phyloP scores from a whole-genome alignment of 2,329 filamentous ascomycete species.

The Scedosporium minutisporum region DNA sequence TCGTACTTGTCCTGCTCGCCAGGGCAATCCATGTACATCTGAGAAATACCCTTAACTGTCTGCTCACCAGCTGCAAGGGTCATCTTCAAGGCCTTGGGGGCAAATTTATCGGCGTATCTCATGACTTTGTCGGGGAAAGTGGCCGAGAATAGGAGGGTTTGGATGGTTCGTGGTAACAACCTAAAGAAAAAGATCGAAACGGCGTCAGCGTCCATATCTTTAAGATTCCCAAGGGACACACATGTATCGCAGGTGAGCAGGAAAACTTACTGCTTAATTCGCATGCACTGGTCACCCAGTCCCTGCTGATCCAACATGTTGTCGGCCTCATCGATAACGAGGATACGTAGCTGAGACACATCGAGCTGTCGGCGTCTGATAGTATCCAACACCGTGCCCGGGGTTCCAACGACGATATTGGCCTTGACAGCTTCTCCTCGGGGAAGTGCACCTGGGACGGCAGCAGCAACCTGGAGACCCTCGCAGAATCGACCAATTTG shows the following conservation, averaged over 20 bases:
- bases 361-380: conserved; percentile 71
- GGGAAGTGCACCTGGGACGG: conserved; percentile 68
- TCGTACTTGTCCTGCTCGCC: conserved; percentile 76
- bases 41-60: conserved; percentile 93
- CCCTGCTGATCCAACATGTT: conserved; percentile 98
- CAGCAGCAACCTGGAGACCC: conserved; percentile 66
- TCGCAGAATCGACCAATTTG: conserved; percentile 78
- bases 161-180: conserved; percentile 62
- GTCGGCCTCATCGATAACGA: conserved; percentile 94
- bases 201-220: conserved; percentile 19
- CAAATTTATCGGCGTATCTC: conserved; percentile 73
- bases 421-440: conserved; percentile 61
- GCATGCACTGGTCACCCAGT: conserved; percentile 85
- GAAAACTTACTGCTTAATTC: conserved; percentile 62
- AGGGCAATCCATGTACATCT: conserved; percentile 93
- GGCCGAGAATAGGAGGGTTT: conserved; percentile 90
- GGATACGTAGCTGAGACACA: conserved; percentile 59
- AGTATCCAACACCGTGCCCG: conserved; percentile 83
- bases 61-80: conserved; percentile 83
- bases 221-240: neutral
- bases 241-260: neutral
- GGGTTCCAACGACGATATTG: conserved; percentile 83
- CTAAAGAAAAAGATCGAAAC: conserved; percentile 28
- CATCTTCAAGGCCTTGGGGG: conserved; percentile 76
- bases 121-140: conserved; percentile 84